A percentile compares a stretch with the other conserved stretches of the same genome.
phyloP scores from a whole-genome alignment of 1,284 basidiomycete species.

The Trichosporon asahii region DNA sequence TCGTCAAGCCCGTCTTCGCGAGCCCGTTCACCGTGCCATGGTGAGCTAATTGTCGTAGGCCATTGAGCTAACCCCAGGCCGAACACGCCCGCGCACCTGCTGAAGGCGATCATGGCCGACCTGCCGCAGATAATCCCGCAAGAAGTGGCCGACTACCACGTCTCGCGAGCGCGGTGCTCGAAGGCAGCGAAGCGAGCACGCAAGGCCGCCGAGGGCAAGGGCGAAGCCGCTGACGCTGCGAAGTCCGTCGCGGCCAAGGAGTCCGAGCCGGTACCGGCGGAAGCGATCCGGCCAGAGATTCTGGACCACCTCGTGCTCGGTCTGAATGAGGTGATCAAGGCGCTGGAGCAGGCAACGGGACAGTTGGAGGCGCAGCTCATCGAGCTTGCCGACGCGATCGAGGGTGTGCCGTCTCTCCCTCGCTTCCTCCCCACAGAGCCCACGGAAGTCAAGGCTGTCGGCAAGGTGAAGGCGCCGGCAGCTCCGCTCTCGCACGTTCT shows the following conservation, averaged over 20 bases:
- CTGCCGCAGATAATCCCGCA: conserved; percentile 35
- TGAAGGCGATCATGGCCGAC: conserved; percentile 35
- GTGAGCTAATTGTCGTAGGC: conserved; percentile 25
- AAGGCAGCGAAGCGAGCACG: conserved; percentile 26
- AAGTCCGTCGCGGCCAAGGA: background rate
- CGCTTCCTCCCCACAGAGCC: conserved; percentile 36
- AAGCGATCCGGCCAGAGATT: conserved; percentile 49
- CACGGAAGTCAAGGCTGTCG: background rate
- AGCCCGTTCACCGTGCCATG: conserved; percentile 43
- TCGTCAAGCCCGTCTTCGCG: conserved; percentile 30
- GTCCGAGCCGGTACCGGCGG: background rate
- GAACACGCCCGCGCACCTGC: conserved; percentile 40
- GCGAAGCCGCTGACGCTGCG: background rate
- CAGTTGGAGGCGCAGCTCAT: conserved; percentile 37
- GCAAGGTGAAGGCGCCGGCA: background rate
- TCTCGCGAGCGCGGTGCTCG: conserved; percentile 38
- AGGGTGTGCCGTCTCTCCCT: conserved; percentile 16
- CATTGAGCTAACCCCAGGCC: conserved; percentile 36
- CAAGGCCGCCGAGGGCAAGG: background rate
- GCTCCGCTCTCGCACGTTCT: conserved; percentile 35
- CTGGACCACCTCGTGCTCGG: conserved; percentile 63
- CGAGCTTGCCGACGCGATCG: conserved; percentile 43
- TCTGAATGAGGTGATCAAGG: conserved; percentile 75
- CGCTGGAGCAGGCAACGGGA: conserved; percentile 63
- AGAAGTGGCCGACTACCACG: conserved; percentile 41